Conservation (phyloP, 2,329 filamentous ascomycete genomes). For the Elsinoe arachidis region DNA sequence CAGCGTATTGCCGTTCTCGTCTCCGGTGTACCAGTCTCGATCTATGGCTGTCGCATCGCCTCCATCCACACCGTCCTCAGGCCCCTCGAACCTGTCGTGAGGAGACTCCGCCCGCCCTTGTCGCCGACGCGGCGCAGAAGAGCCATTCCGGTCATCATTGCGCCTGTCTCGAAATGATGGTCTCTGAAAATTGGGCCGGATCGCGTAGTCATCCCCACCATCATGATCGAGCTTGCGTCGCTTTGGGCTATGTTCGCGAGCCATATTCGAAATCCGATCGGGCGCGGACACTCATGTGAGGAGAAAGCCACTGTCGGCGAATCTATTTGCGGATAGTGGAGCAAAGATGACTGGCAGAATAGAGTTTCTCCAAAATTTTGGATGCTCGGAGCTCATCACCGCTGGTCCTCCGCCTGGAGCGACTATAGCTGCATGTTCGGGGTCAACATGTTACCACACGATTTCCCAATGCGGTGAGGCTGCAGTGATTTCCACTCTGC, state of each 20-base stretch:
- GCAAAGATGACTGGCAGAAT: no score
- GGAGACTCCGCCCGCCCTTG: slow-evolving; percentile 30
- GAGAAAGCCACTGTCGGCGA: not conserved
- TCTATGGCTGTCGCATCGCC: slow-evolving; percentile 70
- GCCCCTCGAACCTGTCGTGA: slow-evolving; percentile 52
- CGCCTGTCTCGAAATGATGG: slow-evolving; percentile 11
- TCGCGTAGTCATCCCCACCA: slow-evolving; percentile 40
- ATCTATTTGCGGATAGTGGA: no score
- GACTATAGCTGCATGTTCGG: no score
- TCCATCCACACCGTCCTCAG: slow-evolving; percentile 51
- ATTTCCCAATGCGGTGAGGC: not conserved
- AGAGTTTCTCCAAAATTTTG: not conserved
- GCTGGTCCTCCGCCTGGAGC: not conserved
- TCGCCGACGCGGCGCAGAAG: slow-evolving; percentile 30
- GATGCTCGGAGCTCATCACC: not conserved
- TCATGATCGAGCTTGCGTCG: slow-evolving; percentile 59
- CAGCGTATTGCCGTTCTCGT: slow-evolving; percentile 76
- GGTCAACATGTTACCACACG: no score
- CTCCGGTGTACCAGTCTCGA: slow-evolving; percentile 85
- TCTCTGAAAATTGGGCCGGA: slow-evolving; percentile 38
- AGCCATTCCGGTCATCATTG: slow-evolving; percentile 21
- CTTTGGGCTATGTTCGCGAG: slow-evolving; percentile 47
- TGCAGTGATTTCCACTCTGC: not conserved
- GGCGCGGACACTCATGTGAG: not conserved
- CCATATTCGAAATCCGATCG: slow-evolving; percentile 21